These are phyloP conservation scores for Diutina scorzettiae DNA, from an alignment of 1,139 yeast species.

Conservation along the genomic window DNA sequence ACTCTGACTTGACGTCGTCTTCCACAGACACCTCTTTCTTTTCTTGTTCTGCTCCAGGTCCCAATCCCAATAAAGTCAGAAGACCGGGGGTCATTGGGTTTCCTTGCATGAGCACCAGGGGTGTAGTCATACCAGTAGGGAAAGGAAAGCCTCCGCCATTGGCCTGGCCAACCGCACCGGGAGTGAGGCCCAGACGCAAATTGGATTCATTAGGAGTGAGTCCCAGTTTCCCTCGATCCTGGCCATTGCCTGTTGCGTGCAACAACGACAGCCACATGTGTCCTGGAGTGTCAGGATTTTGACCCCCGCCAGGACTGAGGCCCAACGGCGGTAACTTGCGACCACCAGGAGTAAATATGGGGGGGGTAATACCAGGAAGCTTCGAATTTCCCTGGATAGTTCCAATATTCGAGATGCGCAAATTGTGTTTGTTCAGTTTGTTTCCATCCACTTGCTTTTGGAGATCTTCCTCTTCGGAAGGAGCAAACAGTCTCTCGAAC, in stretches of 20 bases:
- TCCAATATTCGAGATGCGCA: neutral
- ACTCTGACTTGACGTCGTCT: neutral
- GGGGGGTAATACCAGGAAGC: slow-evolving; percentile 39
- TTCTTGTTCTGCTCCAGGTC: neutral
- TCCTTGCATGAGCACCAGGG: slow-evolving; percentile 20
- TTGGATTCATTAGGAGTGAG: slow-evolving; percentile 62
- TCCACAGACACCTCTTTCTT: neutral
- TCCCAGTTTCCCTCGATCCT: slow-evolving; percentile 31
- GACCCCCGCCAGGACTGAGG: slow-evolving; percentile 27
- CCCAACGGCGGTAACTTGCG: slow-evolving; percentile 47
- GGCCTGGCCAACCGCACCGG: slow-evolving; percentile 27
- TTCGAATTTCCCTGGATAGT: neutral
- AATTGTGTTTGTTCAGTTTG: slow-evolving; percentile 8
- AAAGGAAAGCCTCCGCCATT: slow-evolving; percentile 17
- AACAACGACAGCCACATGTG: slow-evolving; percentile 37
- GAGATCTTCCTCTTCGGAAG: slow-evolving; percentile 26
- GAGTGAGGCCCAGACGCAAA: slow-evolving; percentile 53
- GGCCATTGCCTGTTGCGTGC: slow-evolving; percentile 20
- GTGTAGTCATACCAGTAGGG: slow-evolving; percentile 31
- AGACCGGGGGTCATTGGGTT: slow-evolving; percentile 35
- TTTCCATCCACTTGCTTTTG: slow-evolving; percentile 8
- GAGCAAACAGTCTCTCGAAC: slow-evolving; percentile 86
- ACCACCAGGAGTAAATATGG: slow-evolving; percentile 49
- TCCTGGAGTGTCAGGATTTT: slow-evolving; percentile 39
- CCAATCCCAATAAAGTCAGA: slow-evolving; percentile 14